phyloP scores from a whole-genome alignment of 2,329 filamentous ascomycete genomes.

The Fusarium irregulare region DNA sequence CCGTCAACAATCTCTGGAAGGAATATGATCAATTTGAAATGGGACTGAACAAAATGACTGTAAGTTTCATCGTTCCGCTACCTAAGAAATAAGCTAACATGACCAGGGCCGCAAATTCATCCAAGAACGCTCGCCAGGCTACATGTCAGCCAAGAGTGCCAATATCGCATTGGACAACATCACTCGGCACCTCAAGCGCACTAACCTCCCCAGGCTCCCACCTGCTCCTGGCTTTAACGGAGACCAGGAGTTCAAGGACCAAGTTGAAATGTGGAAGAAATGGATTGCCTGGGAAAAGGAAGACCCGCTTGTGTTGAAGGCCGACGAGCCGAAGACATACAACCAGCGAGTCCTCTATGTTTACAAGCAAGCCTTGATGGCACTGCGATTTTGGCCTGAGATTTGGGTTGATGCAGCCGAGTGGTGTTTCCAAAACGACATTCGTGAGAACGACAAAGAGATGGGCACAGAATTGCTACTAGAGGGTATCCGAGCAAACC shows the following conservation, averaged over 20 bases:
- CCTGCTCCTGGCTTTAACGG: slow-evolving; percentile 89
- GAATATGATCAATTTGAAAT: slow-evolving; percentile 98
- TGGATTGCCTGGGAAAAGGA: slow-evolving; percentile 98
- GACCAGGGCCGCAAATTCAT: slow-evolving; percentile 88
- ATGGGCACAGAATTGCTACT: slow-evolving; percentile 80
- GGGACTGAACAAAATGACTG: slow-evolving; percentile 90
- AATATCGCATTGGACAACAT: slow-evolving; percentile 93
- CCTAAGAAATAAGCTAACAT: slow-evolving; percentile 37
- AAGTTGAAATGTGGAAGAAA: slow-evolving; percentile 89
- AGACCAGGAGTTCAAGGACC: slow-evolving; percentile 82
- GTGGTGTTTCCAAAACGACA: slow-evolving; percentile 85
- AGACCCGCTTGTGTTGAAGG: slow-evolving; percentile 86
- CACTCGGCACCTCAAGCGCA: slow-evolving; percentile 78
- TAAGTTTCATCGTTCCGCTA: slow-evolving; percentile 55
- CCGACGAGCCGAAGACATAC: slow-evolving; percentile 80
- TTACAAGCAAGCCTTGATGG: slow-evolving; percentile 94
- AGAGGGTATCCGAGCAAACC: slow-evolving; percentile 88
- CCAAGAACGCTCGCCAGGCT: slow-evolving; percentile 89
- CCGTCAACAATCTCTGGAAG: slow-evolving; percentile 89
- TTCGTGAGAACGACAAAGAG: slow-evolving; percentile 69
- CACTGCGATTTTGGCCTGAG: slow-evolving; percentile 92
- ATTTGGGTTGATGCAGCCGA: slow-evolving; percentile 96
- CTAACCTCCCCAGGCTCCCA: slow-evolving; percentile 82
- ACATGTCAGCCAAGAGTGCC: slow-evolving; percentile 95
- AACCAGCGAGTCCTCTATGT: slow-evolving; percentile 86